These are phyloP conservation scores for Colletotrichum neosansevieriae DNA, from an alignment of 2,329 filamentous ascomycete genomes.

Conservation along the genomic window DNA sequence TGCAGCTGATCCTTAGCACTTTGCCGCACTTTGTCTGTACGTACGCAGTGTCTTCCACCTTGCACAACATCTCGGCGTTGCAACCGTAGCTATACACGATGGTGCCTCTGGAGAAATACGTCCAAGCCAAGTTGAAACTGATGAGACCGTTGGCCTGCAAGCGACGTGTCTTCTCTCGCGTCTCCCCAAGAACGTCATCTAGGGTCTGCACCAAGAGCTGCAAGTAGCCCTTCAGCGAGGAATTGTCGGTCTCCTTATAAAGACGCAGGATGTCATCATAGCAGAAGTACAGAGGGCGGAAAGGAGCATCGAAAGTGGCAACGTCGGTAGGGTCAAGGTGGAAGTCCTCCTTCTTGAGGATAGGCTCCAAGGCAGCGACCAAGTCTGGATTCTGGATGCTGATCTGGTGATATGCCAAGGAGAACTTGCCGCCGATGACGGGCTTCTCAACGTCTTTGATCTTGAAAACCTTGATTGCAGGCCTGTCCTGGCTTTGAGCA, in stretches of 20 bases:
- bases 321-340: slow-evolving; percentile 53
- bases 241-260: slow-evolving; percentile 44
- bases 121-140: slow-evolving; percentile 58
- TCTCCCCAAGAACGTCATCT: slow-evolving; percentile 57
- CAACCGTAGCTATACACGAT: slow-evolving; percentile 53
- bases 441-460: slow-evolving; percentile 57
- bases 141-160: slow-evolving; percentile 54
- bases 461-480: slow-evolving; percentile 61
- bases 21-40: slow-evolving; percentile 24
- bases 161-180: slow-evolving; percentile 51
- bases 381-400: slow-evolving; percentile 58
- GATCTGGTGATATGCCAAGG: slow-evolving; percentile 55
- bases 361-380: slow-evolving; percentile 56
- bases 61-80: slow-evolving; percentile 57
- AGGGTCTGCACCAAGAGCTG: slow-evolving; percentile 55
- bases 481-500: slow-evolving; percentile 51
- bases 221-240: slow-evolving; percentile 52
- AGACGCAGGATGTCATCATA: slow-evolving; percentile 55
- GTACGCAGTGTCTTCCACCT: slow-evolving; percentile 52
- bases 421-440: slow-evolving; percentile 52
- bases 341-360: slow-evolving; percentile 56
- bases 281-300: slow-evolving; percentile 58
- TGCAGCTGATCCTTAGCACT: slow-evolving; percentile 46
- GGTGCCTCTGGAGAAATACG: slow-evolving; percentile 55
- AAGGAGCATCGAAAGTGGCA: slow-evolving; percentile 54